Evolutionary conservation across 2,329 filamentous ascomycete genomes (phyloP).

Genomic region (Diatrype stigma): DNA sequence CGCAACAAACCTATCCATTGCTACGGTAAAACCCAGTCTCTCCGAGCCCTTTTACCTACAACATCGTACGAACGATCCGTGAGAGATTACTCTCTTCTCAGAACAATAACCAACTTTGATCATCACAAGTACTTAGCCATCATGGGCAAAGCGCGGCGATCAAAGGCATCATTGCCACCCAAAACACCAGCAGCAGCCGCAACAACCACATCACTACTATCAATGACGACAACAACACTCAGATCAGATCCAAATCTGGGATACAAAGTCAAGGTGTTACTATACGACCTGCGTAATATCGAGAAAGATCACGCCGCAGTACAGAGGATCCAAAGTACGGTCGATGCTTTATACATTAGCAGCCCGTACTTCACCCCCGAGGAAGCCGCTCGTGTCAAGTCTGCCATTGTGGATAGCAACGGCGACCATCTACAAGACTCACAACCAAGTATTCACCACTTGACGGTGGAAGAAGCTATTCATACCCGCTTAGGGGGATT

Average conservation of each 20-base stretch:
- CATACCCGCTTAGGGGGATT: slow-evolving; percentile 18
- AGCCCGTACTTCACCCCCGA: slow-evolving; percentile 20
- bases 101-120: too few relatives aligned
- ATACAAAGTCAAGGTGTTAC: neutral
- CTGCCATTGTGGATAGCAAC: slow-evolving; percentile 7
- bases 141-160: neutral
- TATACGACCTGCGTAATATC: neutral
- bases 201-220: neutral
- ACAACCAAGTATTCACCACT: neutral
- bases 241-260: neutral
- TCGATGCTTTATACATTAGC: slow-evolving; percentile 24
- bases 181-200: neutral
- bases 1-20: too few relatives aligned
- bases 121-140: too few relatives aligned
- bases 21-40: too few relatives aligned
- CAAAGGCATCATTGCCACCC: neutral
- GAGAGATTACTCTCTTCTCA: too few relatives aligned
- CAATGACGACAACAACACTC: neutral
- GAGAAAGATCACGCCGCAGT: neutral
- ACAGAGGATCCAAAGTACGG: neutral
- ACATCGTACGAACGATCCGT: too few relatives aligned
- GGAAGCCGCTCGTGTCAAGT: slow-evolving; percentile 16
- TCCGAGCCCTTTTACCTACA: too few relatives aligned
- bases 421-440: slow-evolving; percentile 1
- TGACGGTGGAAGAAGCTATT: slow-evolving; percentile 19